Conservation (phyloP, 208 protist genomes). For the Acanthamoeba divionensis region DNA sequence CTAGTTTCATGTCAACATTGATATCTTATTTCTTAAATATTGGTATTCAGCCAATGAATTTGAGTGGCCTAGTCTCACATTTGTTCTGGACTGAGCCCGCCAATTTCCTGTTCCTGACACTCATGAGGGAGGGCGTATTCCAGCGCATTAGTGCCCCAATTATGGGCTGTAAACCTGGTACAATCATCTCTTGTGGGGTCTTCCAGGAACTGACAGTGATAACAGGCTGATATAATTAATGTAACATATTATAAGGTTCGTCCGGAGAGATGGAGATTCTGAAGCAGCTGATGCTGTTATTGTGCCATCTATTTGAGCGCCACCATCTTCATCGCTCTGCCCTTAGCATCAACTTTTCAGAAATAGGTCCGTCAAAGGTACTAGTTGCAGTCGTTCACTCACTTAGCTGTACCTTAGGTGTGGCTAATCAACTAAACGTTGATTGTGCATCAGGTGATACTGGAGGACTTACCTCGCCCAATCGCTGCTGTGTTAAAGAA, state of each 20-base stretch:
- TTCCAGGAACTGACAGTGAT: neutral
- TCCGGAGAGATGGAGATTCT: neutral
- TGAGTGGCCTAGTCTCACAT: constrained; percentile 40
- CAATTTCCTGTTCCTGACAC: constrained; percentile 58
- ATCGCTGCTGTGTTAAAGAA: neutral
- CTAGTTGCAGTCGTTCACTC: neutral
- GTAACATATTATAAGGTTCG: neutral
- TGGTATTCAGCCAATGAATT: neutral
- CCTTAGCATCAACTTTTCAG: neutral
- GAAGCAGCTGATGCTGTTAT: neutral
- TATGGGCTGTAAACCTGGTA: neutral
- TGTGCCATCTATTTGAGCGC: neutral
- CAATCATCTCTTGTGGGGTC: neutral
- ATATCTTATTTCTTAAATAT: neutral
- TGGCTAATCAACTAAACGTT: neutral
- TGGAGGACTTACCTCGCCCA: neutral
- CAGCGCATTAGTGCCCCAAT: constrained; percentile 32
- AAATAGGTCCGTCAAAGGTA: neutral
- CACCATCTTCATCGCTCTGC: neutral
- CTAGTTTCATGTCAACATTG: neutral
- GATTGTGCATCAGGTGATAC: neutral
- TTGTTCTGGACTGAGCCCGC: constrained; percentile 59
- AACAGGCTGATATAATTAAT: too few relatives aligned
- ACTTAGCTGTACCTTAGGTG: neutral
- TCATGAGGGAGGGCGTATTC: constrained; percentile 57